Evolutionary conservation across 495 filamentous ascomycete genomes (phyloP), one percentile per base, ranked within the genome.

Genomic region (Halenospora varia): DNA sequence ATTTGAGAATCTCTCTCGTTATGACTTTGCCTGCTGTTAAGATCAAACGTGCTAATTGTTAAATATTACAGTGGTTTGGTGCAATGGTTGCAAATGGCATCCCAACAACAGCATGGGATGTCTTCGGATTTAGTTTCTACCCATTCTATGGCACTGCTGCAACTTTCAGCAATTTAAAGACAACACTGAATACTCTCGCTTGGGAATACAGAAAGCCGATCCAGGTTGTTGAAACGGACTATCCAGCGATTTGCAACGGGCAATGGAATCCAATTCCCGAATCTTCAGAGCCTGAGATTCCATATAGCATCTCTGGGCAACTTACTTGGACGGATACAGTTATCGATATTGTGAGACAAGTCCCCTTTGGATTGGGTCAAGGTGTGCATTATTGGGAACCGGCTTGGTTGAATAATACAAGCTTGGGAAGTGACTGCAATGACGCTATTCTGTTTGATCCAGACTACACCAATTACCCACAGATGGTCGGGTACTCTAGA

Each of bases 181-280:
- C 44, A 10, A 63, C 66, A 1, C 51, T 78, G 19, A 64, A 64
- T 29, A 63, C 66, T 11, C 57, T 78, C 48, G 73, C 68, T 41
- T 48, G 62, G 0, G 62, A 71, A 48, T 78, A 77, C 56, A 55
- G 68, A 41, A 78, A 78, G 60, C 70, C 73, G 2, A 22, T 78
- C 18, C 68, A 72, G 22, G 71, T 78, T 20, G 73, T 73, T 15
- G 75, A 78, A 59, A 78, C 75, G 23, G 70, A 78, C 57, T 78
- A 70, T 61, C 75, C 74, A 24, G 69, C 68, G 20, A 64, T 68
- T 19, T 77, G 73, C 52, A 68, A 67, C 39, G 71, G 70, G 9
- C 24, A 60, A 20, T 68, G 63, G 44, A 66, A 68, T 17, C 72
- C 71, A 10, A 70, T 69, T 26, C 60, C 67, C 10, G 58, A 24